Percentiles rank a stretch among this genome's conserved stretches.
Evolutionary conservation across 306 rosid genomes (phyloP).

Genomic region (Cicer cuneatum): DNA sequence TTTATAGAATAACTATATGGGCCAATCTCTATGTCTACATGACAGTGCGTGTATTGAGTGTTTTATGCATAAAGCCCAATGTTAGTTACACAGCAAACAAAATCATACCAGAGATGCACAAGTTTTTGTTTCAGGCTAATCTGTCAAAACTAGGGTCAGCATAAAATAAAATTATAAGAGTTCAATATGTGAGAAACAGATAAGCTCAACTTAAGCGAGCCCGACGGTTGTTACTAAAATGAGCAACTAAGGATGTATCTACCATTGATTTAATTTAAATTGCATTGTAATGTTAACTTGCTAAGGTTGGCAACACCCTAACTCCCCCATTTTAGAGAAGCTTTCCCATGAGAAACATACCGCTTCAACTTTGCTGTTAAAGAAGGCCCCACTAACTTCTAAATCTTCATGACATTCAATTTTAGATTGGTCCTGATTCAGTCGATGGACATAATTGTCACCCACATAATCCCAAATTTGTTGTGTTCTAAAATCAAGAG

Average conservation of each 20-base stretch:
- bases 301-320: not conserved
- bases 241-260: constrained; percentile 13
- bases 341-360: constrained; percentile 54
- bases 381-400: constrained; percentile 78
- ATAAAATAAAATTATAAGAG: constrained; percentile 18
- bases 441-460: constrained; percentile 83
- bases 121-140: constrained; percentile 25
- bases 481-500: constrained; percentile 86
- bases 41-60: constrained; percentile 2
- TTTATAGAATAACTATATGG: constrained; percentile 23
- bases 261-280: not conserved
- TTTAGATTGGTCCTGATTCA: constrained; percentile 91
- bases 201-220: constrained; percentile 5
- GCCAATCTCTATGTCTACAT: not conserved
- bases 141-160: constrained; percentile 24
- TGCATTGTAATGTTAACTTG: not conserved
- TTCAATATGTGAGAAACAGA: constrained; percentile 34
- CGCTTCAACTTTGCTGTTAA: constrained; percentile 87
- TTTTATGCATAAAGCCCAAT: constrained; percentile 10
- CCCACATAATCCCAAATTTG: constrained; percentile 99
- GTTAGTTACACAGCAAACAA: constrained; percentile 17
- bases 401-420: constrained; percentile 71
- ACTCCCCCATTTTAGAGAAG: not conserved
- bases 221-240: not conserved
- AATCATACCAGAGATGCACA: constrained; percentile 19